Percentiles rank a stretch among this genome's conserved stretches.
phyloP scores from a whole-genome alignment of 495 filamentous ascomycete genomes.

The Rhizodiscina lignyota region DNA sequence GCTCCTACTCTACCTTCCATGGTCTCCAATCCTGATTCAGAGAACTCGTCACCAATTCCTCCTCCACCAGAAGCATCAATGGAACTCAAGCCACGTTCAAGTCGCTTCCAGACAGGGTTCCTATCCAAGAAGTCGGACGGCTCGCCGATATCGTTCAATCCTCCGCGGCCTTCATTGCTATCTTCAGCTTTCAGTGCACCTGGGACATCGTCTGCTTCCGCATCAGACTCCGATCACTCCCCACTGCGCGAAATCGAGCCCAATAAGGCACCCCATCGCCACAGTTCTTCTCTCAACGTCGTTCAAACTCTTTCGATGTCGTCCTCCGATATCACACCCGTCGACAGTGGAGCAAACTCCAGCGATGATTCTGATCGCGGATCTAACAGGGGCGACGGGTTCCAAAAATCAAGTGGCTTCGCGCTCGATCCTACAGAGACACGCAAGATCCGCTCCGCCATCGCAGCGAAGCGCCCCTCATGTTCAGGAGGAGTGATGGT shows the following conservation, averaged over 20 bases:
- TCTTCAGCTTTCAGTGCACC: conserved; percentile 23
- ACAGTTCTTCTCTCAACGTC: conserved; percentile 32
- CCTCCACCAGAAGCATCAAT: conserved; percentile 30
- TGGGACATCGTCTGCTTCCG: conserved; percentile 20
- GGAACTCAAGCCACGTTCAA: conserved; percentile 32
- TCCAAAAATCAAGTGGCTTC: too few relatives aligned
- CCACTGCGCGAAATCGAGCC: conserved; percentile 51
- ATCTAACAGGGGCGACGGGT: conserved; percentile 4
- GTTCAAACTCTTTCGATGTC: conserved; percentile 31
- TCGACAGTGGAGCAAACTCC: conserved; percentile 27
- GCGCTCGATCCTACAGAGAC: conserved; percentile 36
- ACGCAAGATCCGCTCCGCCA: conserved; percentile 42
- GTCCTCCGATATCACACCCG: conserved; percentile 28
- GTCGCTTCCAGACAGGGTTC: conserved; percentile 82
- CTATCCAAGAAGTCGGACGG: conserved; percentile 55
- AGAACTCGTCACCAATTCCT: conserved; percentile 37
- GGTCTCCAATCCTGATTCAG: conserved; percentile 3
- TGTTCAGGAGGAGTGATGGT: conserved; percentile 19
- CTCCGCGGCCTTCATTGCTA: not conserved
- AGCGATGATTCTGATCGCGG: conserved; percentile 22
- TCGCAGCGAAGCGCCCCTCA: conserved; percentile 40
- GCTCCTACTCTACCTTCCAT: conserved; percentile 5
- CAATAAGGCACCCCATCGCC: conserved; percentile 39
- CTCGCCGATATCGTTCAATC: conserved; percentile 39
- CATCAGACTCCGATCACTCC: conserved; percentile 43